Evolutionary conservation across 768 basidiomycete genomes (phyloP).

Genomic region (Hericium coralloides): DNA sequence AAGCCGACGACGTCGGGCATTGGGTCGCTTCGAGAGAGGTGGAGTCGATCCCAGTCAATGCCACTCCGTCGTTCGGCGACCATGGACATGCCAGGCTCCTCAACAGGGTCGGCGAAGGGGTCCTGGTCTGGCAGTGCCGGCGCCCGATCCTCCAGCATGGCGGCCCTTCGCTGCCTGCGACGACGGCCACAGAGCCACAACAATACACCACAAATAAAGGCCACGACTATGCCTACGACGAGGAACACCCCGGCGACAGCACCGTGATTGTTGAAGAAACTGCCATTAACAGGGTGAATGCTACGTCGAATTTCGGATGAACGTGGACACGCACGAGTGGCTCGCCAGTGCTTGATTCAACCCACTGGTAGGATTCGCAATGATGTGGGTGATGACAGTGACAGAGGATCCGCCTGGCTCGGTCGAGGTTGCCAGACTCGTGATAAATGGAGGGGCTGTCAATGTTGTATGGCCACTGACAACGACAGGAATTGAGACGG

Average conservation of each 20-base stretch:
- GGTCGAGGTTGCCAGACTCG: conserved; percentile 37
- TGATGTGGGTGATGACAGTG: conserved; percentile 45
- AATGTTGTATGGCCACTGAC: conserved; percentile 31
- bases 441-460: conserved; percentile 37
- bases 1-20: neutral
- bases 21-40: neutral
- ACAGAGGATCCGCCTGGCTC: conserved; percentile 34
- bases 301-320: neutral
- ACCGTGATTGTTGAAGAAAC: conserved; percentile 59
- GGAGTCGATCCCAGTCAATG: neutral
- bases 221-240: conserved; percentile 48
- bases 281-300: conserved; percentile 12
- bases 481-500: conserved; percentile 33
- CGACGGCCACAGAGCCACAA: conserved; percentile 34
- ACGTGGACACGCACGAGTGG: conserved; percentile 5
- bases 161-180: conserved; percentile 20
- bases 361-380: conserved; percentile 38
- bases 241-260: conserved; percentile 72
- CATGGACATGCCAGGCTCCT: neutral
- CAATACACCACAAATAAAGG: conserved; percentile 36
- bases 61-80: neutral
- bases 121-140: conserved; percentile 15
- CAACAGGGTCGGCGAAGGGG: conserved; percentile 29
- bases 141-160: conserved; percentile 12
- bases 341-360: neutral